Evolutionary conservation across 2,329 filamentous ascomycete species (phyloP).

Genomic region (Scopulariopsis brevicaulis): DNA sequence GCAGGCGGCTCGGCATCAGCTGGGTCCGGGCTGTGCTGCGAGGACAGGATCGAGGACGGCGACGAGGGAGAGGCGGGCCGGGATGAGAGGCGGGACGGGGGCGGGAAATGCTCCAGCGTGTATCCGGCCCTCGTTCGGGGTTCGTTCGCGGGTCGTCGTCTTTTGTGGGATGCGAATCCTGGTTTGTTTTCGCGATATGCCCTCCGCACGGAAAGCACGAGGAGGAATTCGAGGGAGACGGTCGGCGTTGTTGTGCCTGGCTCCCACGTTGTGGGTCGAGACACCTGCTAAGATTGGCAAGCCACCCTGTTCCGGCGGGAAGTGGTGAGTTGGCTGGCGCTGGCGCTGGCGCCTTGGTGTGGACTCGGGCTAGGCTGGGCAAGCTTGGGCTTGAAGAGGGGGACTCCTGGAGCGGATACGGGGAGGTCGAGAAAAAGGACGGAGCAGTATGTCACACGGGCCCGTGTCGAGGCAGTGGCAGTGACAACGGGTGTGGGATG

Average conservation of each 20-base stretch:
- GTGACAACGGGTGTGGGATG: not conserved
- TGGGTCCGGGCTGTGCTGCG: not conserved
- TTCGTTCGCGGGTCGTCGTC: not conserved
- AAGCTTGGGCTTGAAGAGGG: conserved; percentile 1
- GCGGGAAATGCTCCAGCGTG: not conserved
- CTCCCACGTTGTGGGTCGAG: not conserved
- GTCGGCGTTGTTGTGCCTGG: not conserved
- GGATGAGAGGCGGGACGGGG: not conserved
- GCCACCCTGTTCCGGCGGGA: not conserved
- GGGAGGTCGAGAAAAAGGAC: conserved; percentile 1
- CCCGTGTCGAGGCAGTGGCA: conserved; percentile 2
- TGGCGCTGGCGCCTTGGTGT: not conserved
- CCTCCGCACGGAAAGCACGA: not conserved
- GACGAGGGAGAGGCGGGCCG: not conserved
- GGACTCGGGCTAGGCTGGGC: not conserved
- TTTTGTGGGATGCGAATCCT: not conserved
- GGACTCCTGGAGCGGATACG: not conserved
- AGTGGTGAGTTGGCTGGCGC: not conserved
- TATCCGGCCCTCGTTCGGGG: not conserved
- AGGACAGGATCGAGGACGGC: not conserved
- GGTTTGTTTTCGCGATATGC: not conserved
- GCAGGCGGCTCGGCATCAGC: conserved; percentile 2
- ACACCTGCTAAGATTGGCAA: not conserved
- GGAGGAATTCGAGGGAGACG: not conserved
- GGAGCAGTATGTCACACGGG: not conserved